Conservation (phyloP, 345 rosid species). For the Ceriops tagal region DNA sequence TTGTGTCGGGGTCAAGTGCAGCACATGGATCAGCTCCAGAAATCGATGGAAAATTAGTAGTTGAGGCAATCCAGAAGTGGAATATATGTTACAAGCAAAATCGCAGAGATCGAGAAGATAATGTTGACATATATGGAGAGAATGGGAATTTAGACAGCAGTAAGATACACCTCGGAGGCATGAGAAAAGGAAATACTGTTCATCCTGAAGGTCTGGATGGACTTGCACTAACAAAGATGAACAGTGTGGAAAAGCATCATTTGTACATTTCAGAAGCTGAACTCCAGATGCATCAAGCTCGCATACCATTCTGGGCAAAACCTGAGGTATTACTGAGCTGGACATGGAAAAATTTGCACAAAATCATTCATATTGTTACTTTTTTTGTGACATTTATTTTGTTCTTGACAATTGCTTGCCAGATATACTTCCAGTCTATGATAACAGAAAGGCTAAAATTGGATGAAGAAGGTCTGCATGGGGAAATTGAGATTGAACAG, state of each 20-base stretch:
- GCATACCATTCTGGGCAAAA: conserved; percentile 61
- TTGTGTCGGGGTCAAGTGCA: conserved; percentile 30
- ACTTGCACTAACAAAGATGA: conserved; percentile 28
- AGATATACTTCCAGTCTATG: conserved; percentile 64
- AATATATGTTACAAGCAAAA: conserved; percentile 66
- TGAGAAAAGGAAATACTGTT: conserved; percentile 32
- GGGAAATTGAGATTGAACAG: conserved; percentile 71
- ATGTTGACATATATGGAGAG: conserved; percentile 77
- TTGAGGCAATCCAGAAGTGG: conserved; percentile 83
- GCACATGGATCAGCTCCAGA: conserved; percentile 51
- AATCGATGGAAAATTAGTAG: conserved; percentile 60
- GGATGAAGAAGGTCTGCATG: conserved; percentile 43
- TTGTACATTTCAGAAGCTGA: conserved; percentile 83
- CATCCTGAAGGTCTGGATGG: conserved; percentile 29
- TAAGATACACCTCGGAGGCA: conserved; percentile 75
- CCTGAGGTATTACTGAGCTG: conserved; percentile 45
- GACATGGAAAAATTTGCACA: conserved; percentile 2
- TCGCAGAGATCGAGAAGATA: conserved; percentile 70
- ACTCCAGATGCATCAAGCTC: conserved; percentile 56
- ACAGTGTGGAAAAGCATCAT: conserved; percentile 56
- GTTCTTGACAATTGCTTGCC: conserved; percentile 28
- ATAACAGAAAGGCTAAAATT: conserved; percentile 21
- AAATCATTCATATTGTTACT: background rate
- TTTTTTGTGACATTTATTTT: conserved; percentile 3
- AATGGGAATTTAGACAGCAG: conserved; percentile 55